A percentile compares a stretch with the other conserved stretches of the same genome.
phyloP scores from a whole-genome alignment of 148 eudicot species.

The Rhododendron molle region DNA sequence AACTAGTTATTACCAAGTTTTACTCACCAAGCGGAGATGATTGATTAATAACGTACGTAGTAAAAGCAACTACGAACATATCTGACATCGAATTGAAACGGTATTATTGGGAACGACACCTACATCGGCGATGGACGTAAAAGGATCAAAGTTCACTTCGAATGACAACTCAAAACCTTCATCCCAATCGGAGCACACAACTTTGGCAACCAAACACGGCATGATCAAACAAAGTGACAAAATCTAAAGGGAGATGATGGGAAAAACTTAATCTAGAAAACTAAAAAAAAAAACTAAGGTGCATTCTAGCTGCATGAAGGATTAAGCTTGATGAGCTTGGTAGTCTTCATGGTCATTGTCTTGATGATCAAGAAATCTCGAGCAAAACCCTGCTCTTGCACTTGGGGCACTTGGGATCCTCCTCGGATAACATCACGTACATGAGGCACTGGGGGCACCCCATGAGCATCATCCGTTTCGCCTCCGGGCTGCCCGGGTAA shows the following conservation, averaged over 20 bases:
- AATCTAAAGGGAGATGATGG: not conserved
- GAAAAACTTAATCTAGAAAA: not conserved
- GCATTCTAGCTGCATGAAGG: not conserved
- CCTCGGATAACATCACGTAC: constrained; percentile 49
- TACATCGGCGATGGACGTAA: too few species aligned
- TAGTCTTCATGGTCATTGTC: not conserved
- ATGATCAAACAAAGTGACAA: not conserved
- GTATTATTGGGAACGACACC: not conserved
- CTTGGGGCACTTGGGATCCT: constrained; percentile 46
- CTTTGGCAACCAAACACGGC: not conserved
- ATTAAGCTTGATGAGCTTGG: not conserved
- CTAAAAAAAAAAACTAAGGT: not conserved
- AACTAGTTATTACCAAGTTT: not conserved
- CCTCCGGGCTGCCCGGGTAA: constrained; percentile 31
- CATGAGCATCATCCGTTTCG: constrained; percentile 36
- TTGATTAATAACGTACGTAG: not conserved
- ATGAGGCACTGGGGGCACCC: constrained; percentile 34
- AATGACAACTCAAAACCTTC: not conserved
- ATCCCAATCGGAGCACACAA: not conserved
- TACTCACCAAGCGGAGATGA: not conserved
- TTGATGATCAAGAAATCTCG: constrained; percentile 25
- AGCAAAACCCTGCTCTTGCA: constrained; percentile 52
- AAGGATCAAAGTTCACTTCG: not conserved
- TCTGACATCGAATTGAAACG: not conserved
- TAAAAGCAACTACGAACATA: not conserved